Percentiles rank a stretch among this genome's conserved stretches.
phyloP scores from a whole-genome alignment of 169 alveolate species.

The Cryptosporidium meleagridis region DNA sequence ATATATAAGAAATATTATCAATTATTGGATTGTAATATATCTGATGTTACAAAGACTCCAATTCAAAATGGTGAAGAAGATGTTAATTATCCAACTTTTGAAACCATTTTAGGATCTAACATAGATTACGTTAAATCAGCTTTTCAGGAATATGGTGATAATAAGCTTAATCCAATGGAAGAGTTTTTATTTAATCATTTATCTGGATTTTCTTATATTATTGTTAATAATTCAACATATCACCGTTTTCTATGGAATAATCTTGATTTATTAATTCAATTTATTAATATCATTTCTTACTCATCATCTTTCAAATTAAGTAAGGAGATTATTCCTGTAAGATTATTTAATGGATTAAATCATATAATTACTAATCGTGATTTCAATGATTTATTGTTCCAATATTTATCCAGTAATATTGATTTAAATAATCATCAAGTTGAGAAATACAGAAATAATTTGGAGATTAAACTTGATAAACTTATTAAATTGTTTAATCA shows the following conservation, averaged over 20 bases:
- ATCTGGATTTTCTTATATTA: slow-evolving; percentile 37
- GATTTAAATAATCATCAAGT: not conserved
- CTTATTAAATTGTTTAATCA: not conserved
- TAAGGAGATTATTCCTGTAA: slow-evolving; percentile 34
- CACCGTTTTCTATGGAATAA: slow-evolving; percentile 36
- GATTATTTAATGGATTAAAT: slow-evolving; percentile 1
- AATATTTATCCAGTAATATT: not conserved
- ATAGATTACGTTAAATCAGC: not conserved
- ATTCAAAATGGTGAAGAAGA: not conserved
- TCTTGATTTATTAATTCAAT: slow-evolving; percentile 11
- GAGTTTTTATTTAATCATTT: slow-evolving; percentile 41
- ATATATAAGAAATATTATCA: not conserved
- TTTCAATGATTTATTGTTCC: slow-evolving; percentile 7
- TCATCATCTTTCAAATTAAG: slow-evolving; percentile 23
- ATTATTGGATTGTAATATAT: not conserved
- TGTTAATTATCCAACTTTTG: not conserved
- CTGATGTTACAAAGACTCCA: not conserved
- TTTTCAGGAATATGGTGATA: not conserved
- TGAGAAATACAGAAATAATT: not conserved
- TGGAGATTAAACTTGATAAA: not conserved
- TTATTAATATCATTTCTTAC: not conserved
- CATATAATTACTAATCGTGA: slow-evolving; percentile 23
- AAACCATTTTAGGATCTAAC: not conserved
- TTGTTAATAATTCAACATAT: not conserved
- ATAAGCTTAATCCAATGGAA: not conserved